phyloP scores from a whole-genome alignment of 2,329 filamentous ascomycete genomes.

The Colletotrichum sp. region DNA sequence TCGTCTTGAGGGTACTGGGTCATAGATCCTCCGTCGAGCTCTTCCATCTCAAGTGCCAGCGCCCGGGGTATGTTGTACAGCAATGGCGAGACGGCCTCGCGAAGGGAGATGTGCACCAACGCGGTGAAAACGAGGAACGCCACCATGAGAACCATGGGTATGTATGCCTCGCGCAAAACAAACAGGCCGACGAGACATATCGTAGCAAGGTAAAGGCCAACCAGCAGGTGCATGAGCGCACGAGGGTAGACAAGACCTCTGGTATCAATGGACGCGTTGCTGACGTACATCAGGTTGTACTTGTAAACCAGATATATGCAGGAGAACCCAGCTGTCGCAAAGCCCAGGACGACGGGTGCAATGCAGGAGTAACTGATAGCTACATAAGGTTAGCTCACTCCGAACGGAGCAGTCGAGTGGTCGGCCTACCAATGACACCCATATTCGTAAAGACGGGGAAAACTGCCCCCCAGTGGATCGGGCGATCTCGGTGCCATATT shows the following conservation, averaged over 20 bases:
- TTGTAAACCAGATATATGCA: constrained; percentile 88
- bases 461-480: constrained; percentile 83
- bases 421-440: constrained; percentile 72
- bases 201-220: constrained; percentile 83
- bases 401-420: rapidly evolving
- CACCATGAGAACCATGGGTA: constrained; percentile 78
- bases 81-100: constrained; percentile 75
- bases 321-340: constrained; percentile 78
- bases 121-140: constrained; percentile 76
- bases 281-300: constrained; percentile 90
- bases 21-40: constrained; percentile 30
- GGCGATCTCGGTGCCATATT: constrained; percentile 76
- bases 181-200: constrained; percentile 87
- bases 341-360: constrained; percentile 82
- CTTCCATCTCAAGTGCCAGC: constrained; percentile 59
- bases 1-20: not conserved
- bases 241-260: constrained; percentile 87
- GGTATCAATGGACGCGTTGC: constrained; percentile 81
- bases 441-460: constrained; percentile 84
- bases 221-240: constrained; percentile 85
- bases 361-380: constrained; percentile 88
- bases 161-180: constrained; percentile 68
- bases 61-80: constrained; percentile 81
- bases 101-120: constrained; percentile 77
- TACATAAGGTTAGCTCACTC: constrained; percentile 32